Conservation (phyloP, 305 asterid genomes). For the Fraxinus sp. region DNA sequence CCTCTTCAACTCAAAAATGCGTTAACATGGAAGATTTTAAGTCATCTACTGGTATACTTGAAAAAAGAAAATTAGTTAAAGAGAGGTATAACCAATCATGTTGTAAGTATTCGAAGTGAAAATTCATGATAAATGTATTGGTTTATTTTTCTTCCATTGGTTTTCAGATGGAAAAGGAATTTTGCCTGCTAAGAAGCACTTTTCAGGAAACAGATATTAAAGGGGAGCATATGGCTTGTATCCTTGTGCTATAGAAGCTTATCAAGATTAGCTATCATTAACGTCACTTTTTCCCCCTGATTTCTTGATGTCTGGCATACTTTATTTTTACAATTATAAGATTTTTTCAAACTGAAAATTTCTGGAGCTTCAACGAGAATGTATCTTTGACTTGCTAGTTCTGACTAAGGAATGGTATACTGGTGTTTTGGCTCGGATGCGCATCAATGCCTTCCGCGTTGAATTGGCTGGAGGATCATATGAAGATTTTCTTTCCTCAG, state of each 20-base stretch:
- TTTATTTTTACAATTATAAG: neutral
- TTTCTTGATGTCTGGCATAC: slow-evolving; percentile 14
- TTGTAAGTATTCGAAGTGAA: neutral
- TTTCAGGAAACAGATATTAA: slow-evolving; percentile 47
- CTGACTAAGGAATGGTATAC: slow-evolving; percentile 79
- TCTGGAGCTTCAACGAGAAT: slow-evolving; percentile 4
- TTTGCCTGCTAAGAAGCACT: slow-evolving; percentile 48
- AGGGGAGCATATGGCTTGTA: slow-evolving; percentile 58
- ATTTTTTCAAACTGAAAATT: slow-evolving; percentile 4
- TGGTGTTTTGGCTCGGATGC: slow-evolving; percentile 68
- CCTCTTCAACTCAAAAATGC: neutral
- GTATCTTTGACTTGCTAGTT: slow-evolving; percentile 60
- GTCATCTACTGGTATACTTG: neutral
- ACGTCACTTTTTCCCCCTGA: neutral
- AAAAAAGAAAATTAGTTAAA: neutral
- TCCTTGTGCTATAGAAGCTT: slow-evolving; percentile 40
- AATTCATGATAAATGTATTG: neutral
- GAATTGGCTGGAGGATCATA: slow-evolving; percentile 67
- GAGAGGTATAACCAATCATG: neutral
- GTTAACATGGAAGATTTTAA: neutral
- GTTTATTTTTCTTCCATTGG: slow-evolving; percentile 2
- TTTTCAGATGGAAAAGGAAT: slow-evolving; percentile 66
- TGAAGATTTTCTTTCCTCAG: slow-evolving; percentile 71
- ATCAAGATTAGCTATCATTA: slow-evolving; percentile 10
- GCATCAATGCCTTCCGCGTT: slow-evolving; percentile 81